These are phyloP conservation scores for Daldinia decipiens DNA, from an alignment of 495 filamentous ascomycete species.

Conservation along the genomic window DNA sequence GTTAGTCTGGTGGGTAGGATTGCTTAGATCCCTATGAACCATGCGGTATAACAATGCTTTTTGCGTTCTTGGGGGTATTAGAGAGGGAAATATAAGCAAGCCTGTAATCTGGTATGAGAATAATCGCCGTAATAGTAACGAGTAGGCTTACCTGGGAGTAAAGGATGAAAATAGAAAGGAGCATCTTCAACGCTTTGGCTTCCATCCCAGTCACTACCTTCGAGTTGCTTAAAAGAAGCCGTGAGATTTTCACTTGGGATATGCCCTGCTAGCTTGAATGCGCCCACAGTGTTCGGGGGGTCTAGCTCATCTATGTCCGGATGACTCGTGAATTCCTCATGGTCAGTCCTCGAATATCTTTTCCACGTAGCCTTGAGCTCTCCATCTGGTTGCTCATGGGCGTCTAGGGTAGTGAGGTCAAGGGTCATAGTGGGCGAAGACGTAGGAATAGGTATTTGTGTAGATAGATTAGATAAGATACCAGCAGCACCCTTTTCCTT, in stretches of 20 bases:
- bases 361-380: slow-evolving; percentile 73
- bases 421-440: slow-evolving; percentile 47
- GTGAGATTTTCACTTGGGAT: slow-evolving; percentile 52
- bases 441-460: neutral
- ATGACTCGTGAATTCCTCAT: slow-evolving; percentile 51
- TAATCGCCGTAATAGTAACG: neutral
- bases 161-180: slow-evolving; percentile 59
- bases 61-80: slow-evolving; percentile 76
- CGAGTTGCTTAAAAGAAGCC: slow-evolving; percentile 52
- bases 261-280: slow-evolving; percentile 50
- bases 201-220: slow-evolving; percentile 32
- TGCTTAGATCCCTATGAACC: slow-evolving; percentile 82
- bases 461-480: neutral
- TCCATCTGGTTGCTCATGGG: slow-evolving; percentile 76
- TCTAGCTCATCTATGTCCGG: slow-evolving; percentile 58
- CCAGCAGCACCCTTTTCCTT: neutral
- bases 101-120: slow-evolving; percentile 58
- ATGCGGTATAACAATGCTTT: slow-evolving; percentile 71
- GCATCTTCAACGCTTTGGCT: slow-evolving; percentile 52
- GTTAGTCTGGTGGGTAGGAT: slow-evolving; percentile 82
- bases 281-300: slow-evolving; percentile 40
- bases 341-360: slow-evolving; percentile 54
- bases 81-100: slow-evolving; percentile 75
- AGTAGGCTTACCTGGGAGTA: slow-evolving; percentile 50
- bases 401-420: slow-evolving; percentile 65